Evolutionary conservation across 176 grass and related monocot genomes (phyloP), one percentile per base, ranked within the genome.

Genomic region (Lolium rigidum): DNA sequence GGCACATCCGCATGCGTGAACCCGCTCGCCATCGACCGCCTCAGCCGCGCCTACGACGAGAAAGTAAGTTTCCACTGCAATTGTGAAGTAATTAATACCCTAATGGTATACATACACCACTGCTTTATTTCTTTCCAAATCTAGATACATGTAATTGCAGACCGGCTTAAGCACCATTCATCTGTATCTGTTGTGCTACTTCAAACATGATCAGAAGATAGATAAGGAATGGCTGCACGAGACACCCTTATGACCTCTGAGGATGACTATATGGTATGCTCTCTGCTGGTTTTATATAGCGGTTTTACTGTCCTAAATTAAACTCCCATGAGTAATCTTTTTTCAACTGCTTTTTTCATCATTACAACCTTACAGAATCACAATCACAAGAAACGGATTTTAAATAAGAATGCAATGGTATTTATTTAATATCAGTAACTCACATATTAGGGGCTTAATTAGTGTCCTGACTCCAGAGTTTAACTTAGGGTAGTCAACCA

Each of bases 251-350:
- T 41, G 39, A 41, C 25, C 37, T 17, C 67, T 11, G 90, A 91
- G 61, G 92, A 92, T 76, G 95, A 94, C 77, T 97, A 97, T 50
- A 92, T 94, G 88, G 95, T 74, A 74, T 46, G 26, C 43, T n/a
- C 13, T 74, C 43, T 74, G n/a, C 25, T 74, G n/a, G 2, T 25
- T 74, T 14, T 74, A 24, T 49, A 49, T 11, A 7, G n/a, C 43
- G 10, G 21, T 74, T 49, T 74, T 74, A 49, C 70, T 48, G 26
- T 6, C 12, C 62, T 66, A 35, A 35, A 74, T 8, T 74, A 12
- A 48, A 74, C n/a, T 49, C 10, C n/a, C 70, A 24, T 11, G 9
- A 48, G 41, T 48, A 8, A 47, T 72, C 41, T 72, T 20, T 47
- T 72, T 9, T 46, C 13, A 20, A 48, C 13, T 74, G 25, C n/a